Base-by-base conservation (phyloP, 345 rosid species). In the Eucalyptus cladocalyx region DNA sequence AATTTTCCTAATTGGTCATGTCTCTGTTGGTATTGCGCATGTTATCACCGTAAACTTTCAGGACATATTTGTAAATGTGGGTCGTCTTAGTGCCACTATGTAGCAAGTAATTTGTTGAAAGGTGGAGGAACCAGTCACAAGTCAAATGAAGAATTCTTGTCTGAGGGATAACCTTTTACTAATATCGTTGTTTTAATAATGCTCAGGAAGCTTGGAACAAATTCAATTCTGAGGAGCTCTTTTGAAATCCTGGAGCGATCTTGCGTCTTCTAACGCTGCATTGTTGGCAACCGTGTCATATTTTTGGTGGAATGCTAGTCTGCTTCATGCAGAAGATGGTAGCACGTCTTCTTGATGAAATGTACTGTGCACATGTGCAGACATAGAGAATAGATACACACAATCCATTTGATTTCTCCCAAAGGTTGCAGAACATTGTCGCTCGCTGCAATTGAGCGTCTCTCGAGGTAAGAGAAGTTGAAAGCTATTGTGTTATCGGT, bases 161-260 rank as follows among this genome's bases (percentile, higher is more conserved):
- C n/a, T 15, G 42, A 28, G 42, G 56, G 34, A 49, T 69, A 26
- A 47, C n/a, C 40, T 48, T 81, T 60, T 42, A 40, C 60, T 62
- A 17, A 90, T 40, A 24, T 15, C 18, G 13, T 34, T 88, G 43
- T 53, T 65, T 51, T 87, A 13, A 85, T 28, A 21, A 50, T 65
- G 43, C 90, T 86, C 87, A 94, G 95, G 95, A 94, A 93, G 94
- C 95, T 86, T 94, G 94, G 94, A 94, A 94, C 92, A 94, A 90
- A 88, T 91, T 94, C 88, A 94, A 94, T 90, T 94, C 95, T 19
- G 95, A 94, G 90, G 95, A 94, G 92, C 93, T 94, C 34, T 94
- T 94, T 91, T 94, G 90, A 92, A 80, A 60, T 86, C 60, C 80
- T 19, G 47, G 54, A 67, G 67, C 47, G 45, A 87, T 87, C 32